Conservation (phyloP, 768 basidiomycete species). For the Leccinum broughii region DNA sequence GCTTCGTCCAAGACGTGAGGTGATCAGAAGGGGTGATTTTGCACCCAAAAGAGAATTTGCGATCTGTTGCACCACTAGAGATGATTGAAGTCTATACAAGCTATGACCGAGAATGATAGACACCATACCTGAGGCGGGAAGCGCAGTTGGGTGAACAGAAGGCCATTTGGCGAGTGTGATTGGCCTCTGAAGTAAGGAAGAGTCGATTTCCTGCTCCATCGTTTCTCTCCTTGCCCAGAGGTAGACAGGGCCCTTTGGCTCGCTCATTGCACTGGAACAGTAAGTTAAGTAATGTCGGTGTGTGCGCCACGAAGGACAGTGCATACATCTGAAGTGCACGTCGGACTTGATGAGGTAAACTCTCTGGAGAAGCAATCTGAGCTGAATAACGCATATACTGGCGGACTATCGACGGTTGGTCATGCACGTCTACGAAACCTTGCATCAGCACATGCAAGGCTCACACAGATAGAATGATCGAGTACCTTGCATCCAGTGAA, state of each 20-base stretch:
- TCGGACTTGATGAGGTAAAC: slow-evolving; percentile 49
- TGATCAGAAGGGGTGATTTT: slow-evolving; percentile 60
- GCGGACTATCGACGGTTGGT: slow-evolving; percentile 68
- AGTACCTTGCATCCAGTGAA: slow-evolving; percentile 69
- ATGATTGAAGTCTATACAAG: neutral
- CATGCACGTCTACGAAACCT: slow-evolving; percentile 54
- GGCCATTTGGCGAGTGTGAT: slow-evolving; percentile 48
- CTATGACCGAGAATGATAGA: neutral
- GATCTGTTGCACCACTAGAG: slow-evolving; percentile 40
- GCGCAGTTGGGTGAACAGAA: slow-evolving; percentile 46
- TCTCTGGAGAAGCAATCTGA: slow-evolving; percentile 57
- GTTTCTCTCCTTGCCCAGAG: slow-evolving; percentile 72
- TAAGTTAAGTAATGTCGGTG: slow-evolving; percentile 1
- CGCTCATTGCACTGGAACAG: slow-evolving; percentile 55
- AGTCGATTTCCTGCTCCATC: slow-evolving; percentile 62
- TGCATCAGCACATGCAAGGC: neutral
- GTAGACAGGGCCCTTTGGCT: slow-evolving; percentile 74
- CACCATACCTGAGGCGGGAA: slow-evolving; percentile 41
- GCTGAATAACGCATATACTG: slow-evolving; percentile 73
- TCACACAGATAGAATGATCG: neutral
- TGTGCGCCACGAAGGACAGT: neutral
- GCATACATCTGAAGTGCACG: slow-evolving; percentile 66
- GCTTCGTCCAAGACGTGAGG: slow-evolving; percentile 62
- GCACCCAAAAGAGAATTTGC: slow-evolving; percentile 50
- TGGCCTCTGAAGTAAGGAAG: slow-evolving; percentile 33